phyloP scores from a whole-genome alignment of 2,329 filamentous ascomycete genomes.

The Hypocrella siamensis region DNA sequence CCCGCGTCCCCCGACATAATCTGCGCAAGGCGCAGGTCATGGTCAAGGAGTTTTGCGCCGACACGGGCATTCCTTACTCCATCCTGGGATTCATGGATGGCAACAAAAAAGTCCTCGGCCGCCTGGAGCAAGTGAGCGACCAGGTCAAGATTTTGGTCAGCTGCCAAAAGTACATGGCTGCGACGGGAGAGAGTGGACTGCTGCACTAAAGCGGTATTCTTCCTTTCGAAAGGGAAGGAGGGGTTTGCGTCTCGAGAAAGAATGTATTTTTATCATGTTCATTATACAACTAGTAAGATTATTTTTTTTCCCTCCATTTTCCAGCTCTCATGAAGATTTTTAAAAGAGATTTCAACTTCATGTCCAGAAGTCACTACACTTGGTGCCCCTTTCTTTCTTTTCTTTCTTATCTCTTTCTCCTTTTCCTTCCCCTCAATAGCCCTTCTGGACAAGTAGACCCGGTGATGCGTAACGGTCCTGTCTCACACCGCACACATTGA shows the following conservation, averaged over 20 bases:
- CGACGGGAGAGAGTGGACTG: slow-evolving; percentile 27
- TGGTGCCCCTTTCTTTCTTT: too few relatives aligned
- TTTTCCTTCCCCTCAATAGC: not conserved
- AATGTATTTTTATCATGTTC: too few relatives aligned
- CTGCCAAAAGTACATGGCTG: slow-evolving; percentile 36
- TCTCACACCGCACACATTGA: slow-evolving; percentile 45
- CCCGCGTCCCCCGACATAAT: slow-evolving; percentile 53
- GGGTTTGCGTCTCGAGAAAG: too few relatives aligned
- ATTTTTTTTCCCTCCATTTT: too few relatives aligned
- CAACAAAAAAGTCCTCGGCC: slow-evolving; percentile 34
- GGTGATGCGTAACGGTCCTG: too few relatives aligned
- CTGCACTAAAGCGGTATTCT: slow-evolving; percentile 8
- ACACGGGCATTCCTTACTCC: slow-evolving; percentile 46
- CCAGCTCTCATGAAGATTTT: too few relatives aligned
- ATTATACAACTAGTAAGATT: too few relatives aligned
- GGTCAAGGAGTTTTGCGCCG: slow-evolving; percentile 47
- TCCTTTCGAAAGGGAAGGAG: too few relatives aligned
- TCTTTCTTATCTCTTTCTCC: not conserved
- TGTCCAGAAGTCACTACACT: too few relatives aligned
- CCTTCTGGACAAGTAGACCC: too few relatives aligned
- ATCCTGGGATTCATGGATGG: slow-evolving; percentile 46
- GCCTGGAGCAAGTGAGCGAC: slow-evolving; percentile 40
- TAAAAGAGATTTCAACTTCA: too few relatives aligned
- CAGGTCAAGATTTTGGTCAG: slow-evolving; percentile 44
- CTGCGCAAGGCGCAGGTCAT: slow-evolving; percentile 42